Evolutionary conservation across 352 stramenopile genomes (phyloP), one percentile per base, ranked within the genome.

Genomic region (Phytophthora palmivora): DNA sequence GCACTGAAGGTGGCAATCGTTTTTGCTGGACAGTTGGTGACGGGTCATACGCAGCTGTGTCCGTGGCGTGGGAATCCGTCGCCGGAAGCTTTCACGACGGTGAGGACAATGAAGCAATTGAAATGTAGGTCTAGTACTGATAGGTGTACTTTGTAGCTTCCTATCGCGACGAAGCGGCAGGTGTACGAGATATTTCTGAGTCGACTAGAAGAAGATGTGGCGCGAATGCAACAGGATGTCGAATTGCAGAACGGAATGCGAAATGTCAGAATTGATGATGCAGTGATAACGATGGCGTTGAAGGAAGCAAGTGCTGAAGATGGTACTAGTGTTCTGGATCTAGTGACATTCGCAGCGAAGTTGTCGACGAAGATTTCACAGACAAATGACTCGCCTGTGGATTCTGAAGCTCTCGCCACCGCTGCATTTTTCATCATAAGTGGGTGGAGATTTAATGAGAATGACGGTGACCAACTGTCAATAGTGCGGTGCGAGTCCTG

Each of bases 51-150:
- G 10, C 30, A 65, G 4, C 52, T 82, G 28, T 91, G 82, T 78
- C 79, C 79, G 10, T 91, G 82, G 82, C 63, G 63, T 8, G 71
- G 68, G 4, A 91, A 88, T 38, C 72, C 79, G 48, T 91, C 79
- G 3, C 79, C 82, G 0, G 55, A 67, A 39, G 74, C 76, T 32
- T 91, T 91, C 41, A 76, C 70, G 8, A 74, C 66, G 55, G 82
- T 91, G 52, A 73, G 63, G 11, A 63, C 5, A 26, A 15, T 39
- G 8, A 12, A 28, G 15, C 30, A 34, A 7, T 28, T 34, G 30
- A 34, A 7, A n/a, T n/a, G n/a, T n/a, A n/a, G n/a, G n/a, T n/a
- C 30, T 34, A 10, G 11, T 34, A 34, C 11, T 44, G 41, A 34
- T 21, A 15, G n/a, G 10, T 34, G 51, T 21, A 15, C 30, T 18